Evolutionary conservation across 352 stramenopile genomes (phyloP).

Genomic region (Globisporangium lucens): DNA sequence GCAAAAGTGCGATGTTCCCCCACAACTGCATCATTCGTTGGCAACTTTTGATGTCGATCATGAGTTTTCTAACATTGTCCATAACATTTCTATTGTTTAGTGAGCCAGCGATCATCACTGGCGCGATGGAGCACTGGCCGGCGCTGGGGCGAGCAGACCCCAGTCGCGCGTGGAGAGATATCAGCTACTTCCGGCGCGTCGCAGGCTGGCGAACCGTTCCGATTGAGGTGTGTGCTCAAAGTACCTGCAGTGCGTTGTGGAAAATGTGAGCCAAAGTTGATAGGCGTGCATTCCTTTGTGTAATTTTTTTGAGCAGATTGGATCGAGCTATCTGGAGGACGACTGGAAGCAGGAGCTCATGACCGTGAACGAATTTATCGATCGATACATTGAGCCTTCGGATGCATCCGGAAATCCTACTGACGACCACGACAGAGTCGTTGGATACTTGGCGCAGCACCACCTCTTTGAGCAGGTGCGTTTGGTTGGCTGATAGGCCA

Average conservation of each 20-base stretch:
- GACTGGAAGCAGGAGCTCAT: slow-evolving; percentile 81
- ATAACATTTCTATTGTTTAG: slow-evolving; percentile 20
- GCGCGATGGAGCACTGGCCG: slow-evolving; percentile 80
- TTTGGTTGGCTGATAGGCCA: neutral
- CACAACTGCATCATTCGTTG: too few species aligned
- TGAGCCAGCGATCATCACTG: slow-evolving; percentile 69
- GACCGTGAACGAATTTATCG: slow-evolving; percentile 77
- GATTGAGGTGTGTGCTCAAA: slow-evolving; percentile 51
- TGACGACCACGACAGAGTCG: neutral
- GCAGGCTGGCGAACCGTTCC: slow-evolving; percentile 73
- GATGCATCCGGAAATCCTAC: neutral
- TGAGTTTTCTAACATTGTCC: neutral
- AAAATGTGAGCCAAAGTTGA: neutral
- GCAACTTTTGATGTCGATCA: too few species aligned
- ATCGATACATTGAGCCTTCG: slow-evolving; percentile 44
- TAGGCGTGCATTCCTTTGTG: neutral
- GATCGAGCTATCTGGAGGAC: slow-evolving; percentile 76
- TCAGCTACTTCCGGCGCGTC: slow-evolving; percentile 72
- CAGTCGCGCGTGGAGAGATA: slow-evolving; percentile 46
- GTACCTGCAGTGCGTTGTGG: neutral
- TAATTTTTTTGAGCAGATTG: slow-evolving; percentile 33
- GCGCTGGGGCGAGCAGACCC: slow-evolving; percentile 44
- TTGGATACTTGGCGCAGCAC: slow-evolving; percentile 87
- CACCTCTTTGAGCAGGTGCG: slow-evolving; percentile 88
- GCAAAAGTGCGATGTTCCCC: slow-evolving; percentile 21